Evolutionary conservation across 2,329 filamentous ascomycete genomes (phyloP).

Genomic region (Trematosphaeria pertusa): DNA sequence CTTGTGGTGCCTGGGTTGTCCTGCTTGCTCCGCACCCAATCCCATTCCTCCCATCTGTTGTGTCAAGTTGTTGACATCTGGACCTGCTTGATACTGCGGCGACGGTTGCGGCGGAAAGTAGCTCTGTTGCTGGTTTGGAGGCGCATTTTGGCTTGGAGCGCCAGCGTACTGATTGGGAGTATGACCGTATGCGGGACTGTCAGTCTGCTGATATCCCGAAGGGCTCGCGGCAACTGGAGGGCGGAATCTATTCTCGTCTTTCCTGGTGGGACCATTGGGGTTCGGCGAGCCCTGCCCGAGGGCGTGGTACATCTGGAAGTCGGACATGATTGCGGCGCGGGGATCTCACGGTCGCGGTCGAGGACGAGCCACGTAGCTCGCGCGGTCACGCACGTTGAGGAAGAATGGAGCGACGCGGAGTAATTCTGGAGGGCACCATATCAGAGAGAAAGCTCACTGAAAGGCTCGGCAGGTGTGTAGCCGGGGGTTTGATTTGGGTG

Average conservation of each 20-base stretch:
- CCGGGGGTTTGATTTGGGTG: conserved; percentile 31
- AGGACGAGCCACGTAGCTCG: conserved; percentile 19
- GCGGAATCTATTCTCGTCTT: conserved; percentile 45
- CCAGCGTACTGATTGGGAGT: conserved; percentile 40
- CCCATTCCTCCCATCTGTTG: conserved; percentile 38
- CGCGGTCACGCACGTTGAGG: conserved; percentile 23
- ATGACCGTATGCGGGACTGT: conserved; percentile 37
- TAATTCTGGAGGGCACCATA: conserved; percentile 24
- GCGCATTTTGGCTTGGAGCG: conserved; percentile 33
- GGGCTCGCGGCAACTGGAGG: conserved; percentile 54
- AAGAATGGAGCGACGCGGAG: conserved; percentile 16
- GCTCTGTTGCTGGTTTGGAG: conserved; percentile 43
- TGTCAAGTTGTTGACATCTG: conserved; percentile 41
- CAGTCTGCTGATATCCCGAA: conserved; percentile 52
- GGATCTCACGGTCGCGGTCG: conserved; percentile 19
- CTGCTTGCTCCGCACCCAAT: conserved; percentile 52
- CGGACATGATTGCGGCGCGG: conserved; percentile 44
- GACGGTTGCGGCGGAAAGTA: conserved; percentile 52
- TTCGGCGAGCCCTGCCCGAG: conserved; percentile 39
- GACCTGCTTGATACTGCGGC: conserved; percentile 34
- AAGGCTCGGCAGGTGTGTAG: conserved; percentile 14
- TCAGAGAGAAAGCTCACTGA: conserved; percentile 25
- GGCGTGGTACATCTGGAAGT: conserved; percentile 48
- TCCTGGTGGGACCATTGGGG: conserved; percentile 29
- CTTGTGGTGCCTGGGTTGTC: conserved; percentile 65